Conservation (phyloP, 495 filamentous ascomycete genomes). For the Penicillium antarcticum region DNA sequence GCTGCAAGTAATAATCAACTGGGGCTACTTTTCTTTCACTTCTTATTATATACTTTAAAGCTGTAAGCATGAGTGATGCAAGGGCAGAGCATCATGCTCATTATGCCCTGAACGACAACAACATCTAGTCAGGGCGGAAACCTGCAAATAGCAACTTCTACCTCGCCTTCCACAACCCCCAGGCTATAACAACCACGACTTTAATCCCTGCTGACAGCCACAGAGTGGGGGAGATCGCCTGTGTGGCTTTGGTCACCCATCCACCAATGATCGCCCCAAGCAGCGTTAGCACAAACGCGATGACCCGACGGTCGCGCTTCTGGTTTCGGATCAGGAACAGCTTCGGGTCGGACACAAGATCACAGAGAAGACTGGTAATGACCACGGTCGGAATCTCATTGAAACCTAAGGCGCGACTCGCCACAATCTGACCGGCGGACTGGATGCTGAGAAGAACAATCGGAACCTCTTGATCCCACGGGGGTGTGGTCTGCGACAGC, state of each 20-base stretch:
- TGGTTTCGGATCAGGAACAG: slow-evolving; percentile 53
- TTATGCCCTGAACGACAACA: too few relatives aligned
- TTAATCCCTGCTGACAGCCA: slow-evolving; percentile 59
- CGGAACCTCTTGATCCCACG: slow-evolving; percentile 36
- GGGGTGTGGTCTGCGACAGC: background rate
- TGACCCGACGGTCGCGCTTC: slow-evolving; percentile 60
- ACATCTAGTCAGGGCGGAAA: too few relatives aligned
- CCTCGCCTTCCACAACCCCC: slow-evolving; percentile 35
- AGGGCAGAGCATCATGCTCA: too few relatives aligned
- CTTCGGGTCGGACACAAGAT: slow-evolving; percentile 57
- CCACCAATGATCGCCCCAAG: slow-evolving; percentile 60
- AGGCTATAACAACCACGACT: slow-evolving; percentile 30
- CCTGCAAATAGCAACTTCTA: background rate
- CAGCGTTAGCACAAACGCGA: slow-evolving; percentile 53
- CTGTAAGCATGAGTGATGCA: too few relatives aligned
- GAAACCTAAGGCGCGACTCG: slow-evolving; percentile 57
- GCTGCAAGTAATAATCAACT: too few relatives aligned
- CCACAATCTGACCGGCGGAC: slow-evolving; percentile 65
- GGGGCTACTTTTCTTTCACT: too few relatives aligned
- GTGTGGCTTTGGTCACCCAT: slow-evolving; percentile 54
- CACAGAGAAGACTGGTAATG: slow-evolving; percentile 64
- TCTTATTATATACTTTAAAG: too few relatives aligned
- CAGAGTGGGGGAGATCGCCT: slow-evolving; percentile 46
- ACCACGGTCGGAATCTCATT: slow-evolving; percentile 71
- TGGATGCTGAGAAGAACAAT: slow-evolving; percentile 66